Conservation (phyloP, 768 basidiomycete species). For the Melanogaster broomeanus region DNA sequence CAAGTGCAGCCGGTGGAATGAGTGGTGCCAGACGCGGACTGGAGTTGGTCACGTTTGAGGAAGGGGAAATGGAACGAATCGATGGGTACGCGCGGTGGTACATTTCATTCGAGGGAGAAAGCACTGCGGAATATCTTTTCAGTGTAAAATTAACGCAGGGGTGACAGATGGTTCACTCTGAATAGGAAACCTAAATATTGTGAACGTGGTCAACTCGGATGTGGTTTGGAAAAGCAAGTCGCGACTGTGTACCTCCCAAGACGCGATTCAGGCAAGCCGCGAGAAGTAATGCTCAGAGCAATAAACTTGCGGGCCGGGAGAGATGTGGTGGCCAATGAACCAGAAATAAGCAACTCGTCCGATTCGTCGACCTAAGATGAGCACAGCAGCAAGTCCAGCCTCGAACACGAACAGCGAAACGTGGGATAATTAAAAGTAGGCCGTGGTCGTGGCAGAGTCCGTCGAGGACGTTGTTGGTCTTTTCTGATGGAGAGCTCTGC, state of each 20-base stretch:
- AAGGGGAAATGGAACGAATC: constrained; percentile 54
- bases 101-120: constrained; percentile 49
- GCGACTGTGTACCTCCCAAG: constrained; percentile 2
- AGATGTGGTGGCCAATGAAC: constrained; percentile 3
- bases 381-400: background rate
- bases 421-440: constrained; percentile 5
- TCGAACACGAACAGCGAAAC: background rate
- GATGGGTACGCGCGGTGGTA: constrained; percentile 63
- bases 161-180: constrained; percentile 23
- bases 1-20: constrained; percentile 48
- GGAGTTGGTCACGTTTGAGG: constrained; percentile 23
- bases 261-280: constrained; percentile 13
- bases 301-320: no score
- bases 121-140: constrained; percentile 25
- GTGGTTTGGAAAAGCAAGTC: background rate
- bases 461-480: background rate
- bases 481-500: background rate
- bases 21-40: constrained; percentile 52
- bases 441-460: background rate
- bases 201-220: background rate
- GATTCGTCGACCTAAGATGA: constrained; percentile 6
- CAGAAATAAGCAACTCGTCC: constrained; percentile 5
- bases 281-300: no score
- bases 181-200: background rate
- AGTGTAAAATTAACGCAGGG: constrained; percentile 9